Evolutionary conservation across 2,329 filamentous ascomycete species (phyloP).

Genomic region (Plenodomus biglobosus): DNA sequence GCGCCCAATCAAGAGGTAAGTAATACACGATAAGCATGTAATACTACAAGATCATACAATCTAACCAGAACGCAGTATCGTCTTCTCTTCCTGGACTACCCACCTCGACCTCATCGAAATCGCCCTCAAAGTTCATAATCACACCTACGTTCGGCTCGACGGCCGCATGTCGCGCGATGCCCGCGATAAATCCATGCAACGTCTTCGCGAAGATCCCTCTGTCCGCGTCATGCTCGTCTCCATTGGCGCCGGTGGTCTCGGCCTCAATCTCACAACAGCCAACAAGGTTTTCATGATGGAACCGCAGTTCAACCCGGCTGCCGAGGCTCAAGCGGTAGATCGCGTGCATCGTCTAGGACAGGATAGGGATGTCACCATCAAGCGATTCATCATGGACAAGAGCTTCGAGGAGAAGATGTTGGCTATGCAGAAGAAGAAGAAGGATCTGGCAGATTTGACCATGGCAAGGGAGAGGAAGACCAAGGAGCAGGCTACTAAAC

Average conservation of each 20-base stretch:
- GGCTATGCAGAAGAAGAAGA: conserved; percentile 87
- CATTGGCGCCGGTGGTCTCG: conserved; percentile 87
- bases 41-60: too few species aligned
- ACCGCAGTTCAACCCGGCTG: conserved; percentile 94
- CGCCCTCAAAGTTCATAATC: conserved; percentile 68
- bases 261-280: conserved; percentile 84
- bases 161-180: conserved; percentile 79
- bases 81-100: conserved; percentile 95
- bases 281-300: conserved; percentile 96
- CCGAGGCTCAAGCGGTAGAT: conserved; percentile 91
- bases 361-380: conserved; percentile 81
- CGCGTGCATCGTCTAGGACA: conserved; percentile 71
- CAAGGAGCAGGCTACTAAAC: conserved; percentile 64
- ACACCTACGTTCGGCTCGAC: conserved; percentile 78
- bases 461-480: conserved; percentile 53
- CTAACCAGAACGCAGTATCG: conserved; percentile 57
- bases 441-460: conserved; percentile 81
- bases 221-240: conserved; percentile 86
- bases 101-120: conserved; percentile 90
- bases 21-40: too few species aligned
- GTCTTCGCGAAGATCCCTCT: conserved; percentile 70
- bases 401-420: conserved; percentile 97
- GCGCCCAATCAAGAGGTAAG: conserved; percentile 72
- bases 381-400: conserved; percentile 83
- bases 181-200: conserved; percentile 73